These are phyloP conservation scores for Xylaria sp. DNA, from an alignment of 2,329 filamentous ascomycete genomes.

Conservation along the genomic window DNA sequence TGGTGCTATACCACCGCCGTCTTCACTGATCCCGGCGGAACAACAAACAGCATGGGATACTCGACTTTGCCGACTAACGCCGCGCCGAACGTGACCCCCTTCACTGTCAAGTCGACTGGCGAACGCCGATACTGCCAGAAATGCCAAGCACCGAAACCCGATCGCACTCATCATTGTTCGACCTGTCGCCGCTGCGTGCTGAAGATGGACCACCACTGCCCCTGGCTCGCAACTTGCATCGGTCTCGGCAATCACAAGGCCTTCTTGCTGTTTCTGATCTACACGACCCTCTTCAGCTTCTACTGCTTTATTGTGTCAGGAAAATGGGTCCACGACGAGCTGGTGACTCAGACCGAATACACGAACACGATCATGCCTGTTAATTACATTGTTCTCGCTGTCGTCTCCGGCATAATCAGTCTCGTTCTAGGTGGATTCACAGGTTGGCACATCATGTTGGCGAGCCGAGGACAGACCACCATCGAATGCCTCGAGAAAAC, in stretches of 20 bases:
- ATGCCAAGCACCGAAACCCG: slow-evolving; percentile 89
- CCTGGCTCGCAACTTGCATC: slow-evolving; percentile 94
- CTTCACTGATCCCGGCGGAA: slow-evolving; percentile 81
- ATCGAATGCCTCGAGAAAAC: slow-evolving; percentile 97
- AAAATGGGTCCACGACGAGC: slow-evolving; percentile 79
- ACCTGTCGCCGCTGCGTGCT: slow-evolving; percentile 90
- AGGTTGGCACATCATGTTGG: slow-evolving; percentile 82
- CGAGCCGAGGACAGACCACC: slow-evolving; percentile 76
- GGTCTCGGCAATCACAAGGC: slow-evolving; percentile 93
- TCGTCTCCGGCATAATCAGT: slow-evolving; percentile 85
- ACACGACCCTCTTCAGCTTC: slow-evolving; percentile 81
- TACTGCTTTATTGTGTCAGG: slow-evolving; percentile 71
- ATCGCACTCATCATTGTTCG: slow-evolving; percentile 94
- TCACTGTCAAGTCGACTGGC: slow-evolving; percentile 90
- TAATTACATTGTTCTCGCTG: slow-evolving; percentile 83
- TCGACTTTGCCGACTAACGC: slow-evolving; percentile 73
- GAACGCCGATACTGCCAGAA: slow-evolving; percentile 93
- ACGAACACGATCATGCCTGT: slow-evolving; percentile 76
- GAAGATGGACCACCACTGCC: slow-evolving; percentile 99
- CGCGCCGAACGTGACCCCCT: slow-evolving; percentile 57
- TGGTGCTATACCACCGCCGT: slow-evolving; percentile 89
- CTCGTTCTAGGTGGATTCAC: slow-evolving; percentile 87
- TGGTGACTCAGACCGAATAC: slow-evolving; percentile 65
- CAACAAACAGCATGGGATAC: slow-evolving; percentile 63
- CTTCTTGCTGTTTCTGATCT: slow-evolving; percentile 86